Evolutionary conservation across 257 asterid species (phyloP), one percentile per base, ranked within the genome.

Genomic region (Plantago elongata): DNA sequence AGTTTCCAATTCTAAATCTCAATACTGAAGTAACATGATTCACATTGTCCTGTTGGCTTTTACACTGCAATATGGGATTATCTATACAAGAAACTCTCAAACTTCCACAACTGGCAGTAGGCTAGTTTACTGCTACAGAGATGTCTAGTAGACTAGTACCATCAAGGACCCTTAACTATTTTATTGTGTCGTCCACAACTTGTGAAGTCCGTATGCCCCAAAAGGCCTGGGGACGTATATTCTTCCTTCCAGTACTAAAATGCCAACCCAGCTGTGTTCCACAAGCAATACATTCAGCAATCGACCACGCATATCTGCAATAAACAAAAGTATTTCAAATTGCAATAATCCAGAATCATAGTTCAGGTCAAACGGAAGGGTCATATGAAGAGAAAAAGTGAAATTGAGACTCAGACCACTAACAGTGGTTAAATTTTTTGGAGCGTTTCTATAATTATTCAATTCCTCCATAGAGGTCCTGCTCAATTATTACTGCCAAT

Each of bases 151-250:
- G 55, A 58, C 69, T 49, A 18, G 27, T 34, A 13, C 51, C 16
- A 15, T 7, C 1, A 15, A 48, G 4, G 14, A 30, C 16, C 4
- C 40, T 34, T 18, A 12, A 14, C 62, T 12, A 42, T 48, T 60
- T 76, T 72, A 78, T 27, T 0, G 75, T 58, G 59, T 79, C 83
- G 13, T 90, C 97, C 47, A 77, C 78, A 59, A 90, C 83, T 74
- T 90, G 96, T 7, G 97, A 85, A 75, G 93, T 85, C 77, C 96
- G 72, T 62, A 90, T 76, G 51, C 96, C 97, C 97, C 97, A 90
- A 73, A 90, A 90, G 22, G 95, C 89, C 61, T 65, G 80, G 12
- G 97, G 97, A 73, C 72, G 79, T 81, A 86, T 51, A 65, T 73
- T 84, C 70, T 69, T 83, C 68, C 70, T 78, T 44, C 87, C 75